Conservation (phyloP, 2,329 filamentous ascomycete genomes). For the Alternaria arbusti region DNA sequence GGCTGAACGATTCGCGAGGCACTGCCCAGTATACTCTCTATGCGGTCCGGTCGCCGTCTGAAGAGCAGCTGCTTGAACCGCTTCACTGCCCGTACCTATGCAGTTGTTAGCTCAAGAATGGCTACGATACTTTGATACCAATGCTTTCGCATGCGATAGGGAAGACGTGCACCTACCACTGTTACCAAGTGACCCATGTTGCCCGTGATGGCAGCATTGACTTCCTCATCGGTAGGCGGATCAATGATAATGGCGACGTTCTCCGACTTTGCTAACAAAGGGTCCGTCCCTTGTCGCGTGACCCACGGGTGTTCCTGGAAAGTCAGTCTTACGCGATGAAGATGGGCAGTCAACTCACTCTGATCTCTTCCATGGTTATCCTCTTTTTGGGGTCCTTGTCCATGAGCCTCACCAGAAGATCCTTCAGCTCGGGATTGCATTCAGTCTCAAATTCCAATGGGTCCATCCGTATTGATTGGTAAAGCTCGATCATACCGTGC, state of each 20-base stretch:
- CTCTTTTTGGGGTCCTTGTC: slow-evolving; percentile 85
- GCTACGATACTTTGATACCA: not conserved
- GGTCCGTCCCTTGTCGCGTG: slow-evolving; percentile 78
- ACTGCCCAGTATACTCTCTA: slow-evolving; percentile 66
- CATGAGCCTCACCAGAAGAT: slow-evolving; percentile 75
- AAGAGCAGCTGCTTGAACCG: slow-evolving; percentile 81
- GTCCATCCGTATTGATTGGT: slow-evolving; percentile 83
- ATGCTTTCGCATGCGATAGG: not conserved
- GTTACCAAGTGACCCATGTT: slow-evolving; percentile 87
- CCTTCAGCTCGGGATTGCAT: slow-evolving; percentile 71
- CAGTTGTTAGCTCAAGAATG: slow-evolving; percentile 3
- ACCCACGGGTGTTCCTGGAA: slow-evolving; percentile 89
- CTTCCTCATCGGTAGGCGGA: slow-evolving; percentile 85
- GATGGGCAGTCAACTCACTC: slow-evolving; percentile 63
- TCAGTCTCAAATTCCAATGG: slow-evolving; percentile 66
- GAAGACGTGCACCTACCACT: slow-evolving; percentile 63
- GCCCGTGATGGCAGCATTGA: slow-evolving; percentile 87
- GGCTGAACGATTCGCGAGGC: slow-evolving; percentile 65
- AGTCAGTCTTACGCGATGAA: slow-evolving; percentile 15
- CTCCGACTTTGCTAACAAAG: slow-evolving; percentile 79
- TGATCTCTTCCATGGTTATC: slow-evolving; percentile 80
- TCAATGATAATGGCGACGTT: slow-evolving; percentile 84
- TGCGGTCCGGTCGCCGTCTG: slow-evolving; percentile 59
- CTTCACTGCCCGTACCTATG: slow-evolving; percentile 84
- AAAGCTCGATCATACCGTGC: slow-evolving; percentile 80